Conservation (phyloP, 2,329 filamentous ascomycete species). For the Kalmusia sp. region DNA sequence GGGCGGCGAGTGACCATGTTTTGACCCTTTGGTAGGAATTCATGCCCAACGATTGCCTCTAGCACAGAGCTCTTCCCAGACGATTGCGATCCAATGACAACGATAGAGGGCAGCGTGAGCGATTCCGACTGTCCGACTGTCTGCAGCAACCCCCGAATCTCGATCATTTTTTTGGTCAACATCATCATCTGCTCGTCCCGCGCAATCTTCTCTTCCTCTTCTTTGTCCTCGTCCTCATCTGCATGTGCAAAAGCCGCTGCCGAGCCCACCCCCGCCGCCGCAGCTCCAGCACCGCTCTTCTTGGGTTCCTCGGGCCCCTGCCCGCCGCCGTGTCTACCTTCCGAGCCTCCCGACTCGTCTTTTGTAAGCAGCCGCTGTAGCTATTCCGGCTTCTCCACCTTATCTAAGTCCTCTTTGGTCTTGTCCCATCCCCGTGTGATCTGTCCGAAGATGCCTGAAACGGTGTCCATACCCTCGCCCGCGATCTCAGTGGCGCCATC, state of each 20-base stretch:
- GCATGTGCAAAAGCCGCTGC: slow-evolving; percentile 82
- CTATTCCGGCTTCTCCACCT: slow-evolving; percentile 76
- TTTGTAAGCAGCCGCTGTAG: slow-evolving; percentile 71
- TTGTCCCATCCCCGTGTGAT: slow-evolving; percentile 81
- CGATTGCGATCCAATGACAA: slow-evolving; percentile 98
- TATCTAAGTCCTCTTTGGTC: slow-evolving; percentile 80
- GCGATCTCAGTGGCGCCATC: slow-evolving; percentile 75
- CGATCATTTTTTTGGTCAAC: slow-evolving; percentile 99
- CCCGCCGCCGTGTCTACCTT: slow-evolving; percentile 46
- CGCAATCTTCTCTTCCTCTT: slow-evolving; percentile 70
- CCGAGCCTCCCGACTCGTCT: slow-evolving; percentile 48
- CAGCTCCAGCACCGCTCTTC: slow-evolving; percentile 62
- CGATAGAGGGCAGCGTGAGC: slow-evolving; percentile 90
- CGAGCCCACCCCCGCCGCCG: slow-evolving; percentile 72
- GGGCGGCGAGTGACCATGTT: slow-evolving; percentile 98
- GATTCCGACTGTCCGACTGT: slow-evolving; percentile 90
- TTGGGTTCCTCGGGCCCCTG: slow-evolving; percentile 57
- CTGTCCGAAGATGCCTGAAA: slow-evolving; percentile 78
- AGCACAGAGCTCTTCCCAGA: slow-evolving; percentile 97
- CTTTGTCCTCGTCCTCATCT: slow-evolving; percentile 71
- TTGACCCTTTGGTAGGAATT: slow-evolving; percentile 95
- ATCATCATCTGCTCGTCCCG: slow-evolving; percentile 99
- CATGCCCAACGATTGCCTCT: slow-evolving; percentile 96
- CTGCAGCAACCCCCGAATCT: slow-evolving; percentile 90
- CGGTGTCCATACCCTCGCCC: slow-evolving; percentile 72